Conservation (phyloP, 192 early-diverging fungal species). For the Chytriomyces hyalinus region DNA sequence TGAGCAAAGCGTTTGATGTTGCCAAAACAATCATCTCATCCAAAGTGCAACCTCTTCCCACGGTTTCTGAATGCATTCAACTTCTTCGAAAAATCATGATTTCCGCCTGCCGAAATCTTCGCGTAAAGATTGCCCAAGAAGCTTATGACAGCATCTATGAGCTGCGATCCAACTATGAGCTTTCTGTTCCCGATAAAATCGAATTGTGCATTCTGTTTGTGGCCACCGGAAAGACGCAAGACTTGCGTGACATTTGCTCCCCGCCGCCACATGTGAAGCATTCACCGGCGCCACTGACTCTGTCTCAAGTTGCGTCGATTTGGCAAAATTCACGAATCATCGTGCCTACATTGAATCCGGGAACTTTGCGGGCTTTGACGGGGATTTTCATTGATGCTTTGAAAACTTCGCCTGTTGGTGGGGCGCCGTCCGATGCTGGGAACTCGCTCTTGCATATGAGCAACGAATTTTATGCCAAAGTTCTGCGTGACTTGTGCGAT, state of each 20-base stretch:
- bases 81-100: slow-evolving; percentile 9
- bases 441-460: not conserved
- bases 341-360: not conserved
- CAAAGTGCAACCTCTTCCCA: not conserved
- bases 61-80: not conserved
- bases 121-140: slow-evolving; percentile 19
- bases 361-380: slow-evolving; percentile 13
- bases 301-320: slow-evolving; percentile 19
- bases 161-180: not conserved
- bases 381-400: not conserved
- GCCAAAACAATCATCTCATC: not conserved
- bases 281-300: not conserved
- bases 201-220: slow-evolving; percentile 12
- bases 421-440: not conserved
- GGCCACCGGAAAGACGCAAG: slow-evolving; percentile 11
- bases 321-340: slow-evolving; percentile 26
- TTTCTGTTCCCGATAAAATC: not conserved
- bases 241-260: not conserved
- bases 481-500: slow-evolving; percentile 21
- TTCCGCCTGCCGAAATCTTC: slow-evolving; percentile 15
- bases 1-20: not conserved
- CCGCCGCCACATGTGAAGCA: not conserved
- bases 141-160: slow-evolving; percentile 21
- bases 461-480: slow-evolving; percentile 25
- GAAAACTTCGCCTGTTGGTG: not conserved